phyloP scores from a whole-genome alignment of 768 basidiomycete genomes.

The Leccinum olivaceopallidum region DNA sequence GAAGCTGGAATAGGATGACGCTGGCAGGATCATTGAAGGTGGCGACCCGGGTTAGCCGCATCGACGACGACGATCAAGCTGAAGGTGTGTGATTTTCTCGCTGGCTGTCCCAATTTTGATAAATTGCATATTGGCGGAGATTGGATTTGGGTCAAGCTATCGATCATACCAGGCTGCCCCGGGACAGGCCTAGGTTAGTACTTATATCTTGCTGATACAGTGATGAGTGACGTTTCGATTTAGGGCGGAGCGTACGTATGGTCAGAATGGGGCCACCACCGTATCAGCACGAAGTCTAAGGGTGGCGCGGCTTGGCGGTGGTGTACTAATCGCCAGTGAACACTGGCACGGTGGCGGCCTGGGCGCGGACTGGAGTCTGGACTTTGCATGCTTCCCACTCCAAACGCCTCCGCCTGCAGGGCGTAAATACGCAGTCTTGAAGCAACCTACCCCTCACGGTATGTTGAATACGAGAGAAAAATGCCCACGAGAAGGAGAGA shows the following conservation, averaged over 20 bases:
- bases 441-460: neutral
- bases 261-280: neutral
- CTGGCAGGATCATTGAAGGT: neutral
- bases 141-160: neutral
- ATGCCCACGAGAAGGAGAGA: neutral
- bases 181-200: neutral
- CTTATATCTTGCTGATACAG: neutral
- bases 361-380: neutral
- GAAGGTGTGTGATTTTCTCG: neutral
- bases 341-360: neutral
- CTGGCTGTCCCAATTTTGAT: neutral
- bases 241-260: neutral
- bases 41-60: neutral
- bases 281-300: neutral
- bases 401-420: neutral
- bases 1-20: neutral
- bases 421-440: neutral
- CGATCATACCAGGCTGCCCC: neutral
- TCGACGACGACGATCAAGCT: neutral
- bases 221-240: neutral
- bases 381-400: neutral
- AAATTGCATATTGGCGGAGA: neutral
- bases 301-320: neutral
- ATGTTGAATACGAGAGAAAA: neutral
- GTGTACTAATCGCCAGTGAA: neutral